Evolutionary conservation across 106 monocot genomes (phyloP).

Genomic region (Amphibolis antarctica): DNA sequence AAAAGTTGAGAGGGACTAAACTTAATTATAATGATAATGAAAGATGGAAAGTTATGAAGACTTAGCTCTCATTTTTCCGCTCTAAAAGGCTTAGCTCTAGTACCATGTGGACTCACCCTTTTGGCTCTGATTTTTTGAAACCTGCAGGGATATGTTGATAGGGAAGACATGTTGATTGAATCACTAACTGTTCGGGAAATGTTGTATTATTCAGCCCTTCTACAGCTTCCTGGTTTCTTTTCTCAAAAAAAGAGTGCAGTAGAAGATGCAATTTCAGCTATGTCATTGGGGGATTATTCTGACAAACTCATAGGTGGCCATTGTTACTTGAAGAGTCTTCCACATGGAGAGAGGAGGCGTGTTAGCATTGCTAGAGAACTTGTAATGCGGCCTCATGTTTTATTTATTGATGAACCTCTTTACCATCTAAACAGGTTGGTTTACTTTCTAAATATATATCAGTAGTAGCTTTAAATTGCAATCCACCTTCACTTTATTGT

Average conservation of each 20-base stretch:
- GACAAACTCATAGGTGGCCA: constrained; percentile 85
- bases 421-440: constrained; percentile 89
- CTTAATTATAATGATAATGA: no score
- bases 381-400: constrained; percentile 67
- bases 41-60: no score
- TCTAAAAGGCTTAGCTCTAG: no score
- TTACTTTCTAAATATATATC: background rate
- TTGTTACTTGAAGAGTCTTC: constrained; percentile 72
- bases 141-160: constrained; percentile 83
- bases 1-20: no score
- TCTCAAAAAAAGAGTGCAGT: constrained; percentile 62
- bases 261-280: constrained; percentile 78
- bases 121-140: background rate
- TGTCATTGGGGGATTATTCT: constrained; percentile 83
- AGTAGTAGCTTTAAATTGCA: background rate
- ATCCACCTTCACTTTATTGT: background rate
- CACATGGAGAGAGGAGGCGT: constrained; percentile 73
- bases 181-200: constrained; percentile 88
- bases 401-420: constrained; percentile 99
- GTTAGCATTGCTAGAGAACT: constrained; percentile 91
- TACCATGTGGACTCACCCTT: background rate
- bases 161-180: constrained; percentile 75
- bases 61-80: no score
- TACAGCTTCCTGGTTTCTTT: constrained; percentile 86
- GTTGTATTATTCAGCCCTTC: constrained; percentile 69